Base-by-base conservation (phyloP, 2,329 filamentous ascomycete species). In the Neonectria coccinea region DNA sequence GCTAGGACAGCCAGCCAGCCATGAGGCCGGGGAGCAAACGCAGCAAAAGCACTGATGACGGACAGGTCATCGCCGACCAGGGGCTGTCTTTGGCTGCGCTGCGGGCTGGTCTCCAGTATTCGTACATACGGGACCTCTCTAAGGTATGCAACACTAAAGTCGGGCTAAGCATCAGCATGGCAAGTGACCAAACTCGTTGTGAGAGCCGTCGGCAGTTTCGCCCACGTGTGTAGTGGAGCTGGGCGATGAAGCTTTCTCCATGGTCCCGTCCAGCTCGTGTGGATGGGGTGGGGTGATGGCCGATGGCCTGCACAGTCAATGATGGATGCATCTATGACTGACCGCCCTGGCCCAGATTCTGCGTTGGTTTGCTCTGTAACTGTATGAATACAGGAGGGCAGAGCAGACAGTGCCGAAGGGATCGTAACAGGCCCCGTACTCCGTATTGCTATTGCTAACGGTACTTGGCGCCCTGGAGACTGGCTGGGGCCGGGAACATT, bases 151-250 rank as follows among this genome's bases (percentile, higher is more conserved):
- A 54, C 60, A 58, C 60, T 62, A 62, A 62, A 51, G 62, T 57
- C 68, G 57, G 61, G 59, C 58, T 20, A 29, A 33, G 47, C 53
- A 44, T 65, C 59, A 60, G 68, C 56, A 59, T 63, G 61, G 59
- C 68, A 64, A 55, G 59, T 62, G 59, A 51, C 67, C 25, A 42
- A 22, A 31, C 27, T 51, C n/a, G 39, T 25, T 25, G 54, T 53
- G 48, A 52, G 39, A 59, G 67, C 69, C 70, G 59, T 70, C 64
- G 70, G 70, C 69, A 73, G 50, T 71, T 67, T 67, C 65, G 51
- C 59, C 70, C 71, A 73, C 70, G 71, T 73, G 70, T 70, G 61
- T 44, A 56, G 70, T 73, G 70, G 70, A 73, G 67, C 45, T 60
- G 55, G 59, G 48, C 55, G 47, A 42, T 41, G 66, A 51, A 56